These are phyloP conservation scores for Cladosporium colombiae DNA, from an alignment of 2,329 filamentous ascomycete species.

Conservation along the genomic window DNA sequence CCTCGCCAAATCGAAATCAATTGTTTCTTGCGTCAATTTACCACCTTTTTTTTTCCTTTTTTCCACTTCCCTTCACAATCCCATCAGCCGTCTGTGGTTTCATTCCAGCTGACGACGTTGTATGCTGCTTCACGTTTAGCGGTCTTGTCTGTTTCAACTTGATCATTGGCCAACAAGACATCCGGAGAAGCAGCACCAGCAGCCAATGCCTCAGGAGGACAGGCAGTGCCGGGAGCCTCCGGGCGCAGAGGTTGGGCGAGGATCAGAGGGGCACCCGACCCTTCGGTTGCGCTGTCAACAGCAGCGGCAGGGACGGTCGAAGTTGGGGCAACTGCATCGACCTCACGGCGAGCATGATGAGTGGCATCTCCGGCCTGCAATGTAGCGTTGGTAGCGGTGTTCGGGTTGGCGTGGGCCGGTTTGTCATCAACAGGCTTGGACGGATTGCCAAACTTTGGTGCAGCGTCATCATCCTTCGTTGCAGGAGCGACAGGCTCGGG, in stretches of 20 bases:
- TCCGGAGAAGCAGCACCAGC: neutral
- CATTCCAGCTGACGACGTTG: constrained; percentile 24
- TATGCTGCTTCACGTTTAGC: neutral
- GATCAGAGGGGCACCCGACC: constrained; percentile 4
- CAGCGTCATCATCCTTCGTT: constrained; percentile 10
- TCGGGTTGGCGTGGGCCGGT: too few species aligned
- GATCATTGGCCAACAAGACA: neutral
- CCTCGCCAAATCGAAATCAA: neutral
- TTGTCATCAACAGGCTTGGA: neutral
- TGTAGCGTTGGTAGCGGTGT: neutral
- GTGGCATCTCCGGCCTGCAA: neutral
- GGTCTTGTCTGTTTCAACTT: too few species aligned
- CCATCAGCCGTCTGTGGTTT: constrained; percentile 15
- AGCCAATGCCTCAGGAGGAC: neutral
- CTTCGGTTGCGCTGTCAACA: neutral
- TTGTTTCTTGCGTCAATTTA: neutral
- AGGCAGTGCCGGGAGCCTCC: neutral
- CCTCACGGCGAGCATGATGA: neutral
- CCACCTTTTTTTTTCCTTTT: neutral
- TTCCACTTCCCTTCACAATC: neutral
- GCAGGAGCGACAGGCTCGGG: constrained; percentile 21
- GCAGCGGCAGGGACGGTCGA: neutral
- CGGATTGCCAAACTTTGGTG: neutral
- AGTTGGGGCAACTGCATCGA: neutral
- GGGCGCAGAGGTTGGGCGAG: neutral